A percentile compares a stretch with the other conserved stretches of the same genome.
These are phyloP conservation scores for Colletotrichum spaethianum DNA, from an alignment of 2,329 filamentous ascomycete species.

Conservation along the genomic window DNA sequence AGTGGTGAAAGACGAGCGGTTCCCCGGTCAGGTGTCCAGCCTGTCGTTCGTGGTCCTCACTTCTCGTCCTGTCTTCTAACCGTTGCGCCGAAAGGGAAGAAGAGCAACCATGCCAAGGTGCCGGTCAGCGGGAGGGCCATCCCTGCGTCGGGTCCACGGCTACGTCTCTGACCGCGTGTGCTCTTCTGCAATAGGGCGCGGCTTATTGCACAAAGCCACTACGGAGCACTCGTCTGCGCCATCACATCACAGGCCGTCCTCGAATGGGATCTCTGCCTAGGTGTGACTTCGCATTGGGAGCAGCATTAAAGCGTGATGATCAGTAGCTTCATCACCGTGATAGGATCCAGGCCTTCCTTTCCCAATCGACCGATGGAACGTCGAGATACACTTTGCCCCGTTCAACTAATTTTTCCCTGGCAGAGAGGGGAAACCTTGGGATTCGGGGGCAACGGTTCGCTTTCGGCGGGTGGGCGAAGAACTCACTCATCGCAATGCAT, in stretches of 20 bases:
- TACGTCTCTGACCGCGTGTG: conserved; percentile 28
- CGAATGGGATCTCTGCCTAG: conserved; percentile 34
- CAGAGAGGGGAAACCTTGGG: conserved; percentile 17
- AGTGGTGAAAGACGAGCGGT: conserved; percentile 33
- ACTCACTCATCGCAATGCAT: no score
- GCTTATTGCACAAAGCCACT: conserved; percentile 21
- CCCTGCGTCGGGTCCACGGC: conserved; percentile 30
- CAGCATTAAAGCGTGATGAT: conserved; percentile 39
- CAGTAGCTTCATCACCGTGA: conserved; percentile 32
- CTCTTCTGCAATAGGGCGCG: conserved; percentile 36
- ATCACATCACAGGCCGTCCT: conserved; percentile 27
- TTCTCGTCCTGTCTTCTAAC: conserved; percentile 22
- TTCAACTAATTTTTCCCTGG: conserved; percentile 17
- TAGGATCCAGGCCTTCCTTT: conserved; percentile 4
- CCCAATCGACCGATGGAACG: conserved; percentile 24
- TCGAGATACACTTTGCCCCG: conserved; percentile 19
- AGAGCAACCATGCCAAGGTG: not conserved
- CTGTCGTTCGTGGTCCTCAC: conserved; percentile 5
- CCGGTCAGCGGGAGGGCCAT: conserved; percentile 3
- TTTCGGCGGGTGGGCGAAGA: conserved; percentile 11
- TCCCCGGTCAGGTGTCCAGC: conserved; percentile 16
- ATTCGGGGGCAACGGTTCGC: not conserved
- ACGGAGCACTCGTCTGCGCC: not conserved
- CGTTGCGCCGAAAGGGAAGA: conserved; percentile 19
- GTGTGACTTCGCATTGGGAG: conserved; percentile 36